Conservation (phyloP, 495 filamentous ascomycete genomes). For the Aspergillus bridgeri region DNA sequence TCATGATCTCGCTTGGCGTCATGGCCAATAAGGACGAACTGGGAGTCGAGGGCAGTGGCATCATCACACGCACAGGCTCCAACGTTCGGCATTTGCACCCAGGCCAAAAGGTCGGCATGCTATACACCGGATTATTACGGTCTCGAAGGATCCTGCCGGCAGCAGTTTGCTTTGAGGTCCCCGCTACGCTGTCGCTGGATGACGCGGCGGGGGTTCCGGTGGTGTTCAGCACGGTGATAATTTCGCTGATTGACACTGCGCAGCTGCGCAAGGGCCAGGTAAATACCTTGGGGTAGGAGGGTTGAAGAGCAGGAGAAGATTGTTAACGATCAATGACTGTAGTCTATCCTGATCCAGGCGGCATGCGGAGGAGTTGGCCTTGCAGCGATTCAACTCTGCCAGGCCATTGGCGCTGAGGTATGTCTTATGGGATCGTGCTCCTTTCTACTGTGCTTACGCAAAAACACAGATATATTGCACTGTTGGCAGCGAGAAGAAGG, state of each 20-base stretch:
- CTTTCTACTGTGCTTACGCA: neutral
- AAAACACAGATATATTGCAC: constrained; percentile 36
- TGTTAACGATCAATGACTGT: neutral
- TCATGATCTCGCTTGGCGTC: constrained; percentile 28
- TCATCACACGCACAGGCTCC: constrained; percentile 34
- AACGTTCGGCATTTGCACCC: constrained; percentile 28
- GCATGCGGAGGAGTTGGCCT: constrained; percentile 26
- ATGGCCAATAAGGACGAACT: constrained; percentile 4
- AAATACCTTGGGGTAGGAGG: neutral
- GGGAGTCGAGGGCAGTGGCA: constrained; percentile 32
- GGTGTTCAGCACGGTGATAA: constrained; percentile 39
- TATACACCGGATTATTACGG: neutral
- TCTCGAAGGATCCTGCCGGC: neutral
- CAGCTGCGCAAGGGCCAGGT: constrained; percentile 16
- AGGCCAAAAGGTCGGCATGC: constrained; percentile 34
- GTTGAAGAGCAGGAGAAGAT: neutral
- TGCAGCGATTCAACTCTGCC: constrained; percentile 20
- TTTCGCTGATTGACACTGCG: constrained; percentile 31
- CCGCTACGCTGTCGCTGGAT: constrained; percentile 20
- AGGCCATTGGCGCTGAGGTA: constrained; percentile 13
- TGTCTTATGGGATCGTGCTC: neutral
- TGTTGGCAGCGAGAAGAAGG: constrained; percentile 42
- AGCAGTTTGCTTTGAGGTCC: constrained; percentile 16
- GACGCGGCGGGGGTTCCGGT: constrained; percentile 38
- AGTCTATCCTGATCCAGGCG: constrained; percentile 25